A percentile compares a stretch with the other conserved stretches of the same genome.
These are phyloP conservation scores for Chara braunii DNA, from an alignment of 139 green algal genomes.

Conservation along the genomic window DNA sequence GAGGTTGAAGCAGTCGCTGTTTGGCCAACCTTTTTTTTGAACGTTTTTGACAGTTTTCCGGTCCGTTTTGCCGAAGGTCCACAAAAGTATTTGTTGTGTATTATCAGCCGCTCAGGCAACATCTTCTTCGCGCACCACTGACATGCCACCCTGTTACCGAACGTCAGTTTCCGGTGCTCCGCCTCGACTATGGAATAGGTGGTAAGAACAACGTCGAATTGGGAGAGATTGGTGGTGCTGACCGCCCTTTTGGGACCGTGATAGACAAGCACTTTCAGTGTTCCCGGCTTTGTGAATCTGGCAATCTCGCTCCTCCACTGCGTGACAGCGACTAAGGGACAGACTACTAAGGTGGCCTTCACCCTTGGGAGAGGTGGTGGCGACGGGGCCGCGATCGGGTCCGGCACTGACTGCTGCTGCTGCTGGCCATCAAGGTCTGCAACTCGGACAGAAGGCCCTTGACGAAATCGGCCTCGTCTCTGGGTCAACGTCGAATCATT, in stretches of 20 bases:
- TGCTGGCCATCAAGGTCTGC: too few relatives aligned
- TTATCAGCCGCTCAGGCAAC: constrained; percentile 51
- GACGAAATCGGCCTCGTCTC: too few relatives aligned
- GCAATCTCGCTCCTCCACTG: constrained; percentile 81
- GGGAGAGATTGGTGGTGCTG: constrained; percentile 38
- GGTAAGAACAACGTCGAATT: constrained; percentile 77
- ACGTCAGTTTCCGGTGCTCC: constrained; percentile 63
- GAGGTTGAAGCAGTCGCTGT: too few relatives aligned
- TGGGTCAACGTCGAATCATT: too few relatives aligned
- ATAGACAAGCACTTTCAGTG: constrained; percentile 63
- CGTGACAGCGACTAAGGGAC: constrained; percentile 82
- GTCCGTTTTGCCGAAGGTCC: constrained; percentile 74
- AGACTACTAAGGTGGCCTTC: constrained; percentile 83
- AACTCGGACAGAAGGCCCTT: too few relatives aligned
- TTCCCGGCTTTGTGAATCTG: constrained; percentile 57
- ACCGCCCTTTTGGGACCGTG: constrained; percentile 57
- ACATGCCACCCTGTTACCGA: constrained; percentile 58
- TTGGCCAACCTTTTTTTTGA: constrained; percentile 63
- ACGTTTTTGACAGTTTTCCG: constrained; percentile 63
- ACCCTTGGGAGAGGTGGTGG: constrained; percentile 15
- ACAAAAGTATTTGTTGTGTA: constrained; percentile 83
- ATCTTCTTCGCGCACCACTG: constrained; percentile 76
- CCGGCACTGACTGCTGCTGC: too few relatives aligned
- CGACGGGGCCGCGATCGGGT: too few relatives aligned
- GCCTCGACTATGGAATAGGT: constrained; percentile 84